These are phyloP conservation scores for Astrothelium macrocarpum DNA, from an alignment of 495 filamentous ascomycete genomes.

Conservation along the genomic window DNA sequence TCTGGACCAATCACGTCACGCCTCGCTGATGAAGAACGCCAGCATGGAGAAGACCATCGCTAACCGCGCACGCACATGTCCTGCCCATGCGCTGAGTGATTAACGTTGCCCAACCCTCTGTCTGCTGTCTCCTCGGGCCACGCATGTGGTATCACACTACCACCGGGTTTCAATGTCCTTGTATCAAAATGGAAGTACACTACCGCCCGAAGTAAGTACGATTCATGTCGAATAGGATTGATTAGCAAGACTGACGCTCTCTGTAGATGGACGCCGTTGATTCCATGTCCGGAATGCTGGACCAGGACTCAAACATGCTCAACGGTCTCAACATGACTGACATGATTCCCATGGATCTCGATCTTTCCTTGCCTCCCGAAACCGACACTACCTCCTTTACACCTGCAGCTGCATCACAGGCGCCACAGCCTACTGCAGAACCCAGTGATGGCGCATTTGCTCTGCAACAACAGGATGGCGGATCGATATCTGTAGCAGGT, in stretches of 20 bases:
- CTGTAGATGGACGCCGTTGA: neutral
- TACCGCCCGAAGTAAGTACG: constrained; percentile 2
- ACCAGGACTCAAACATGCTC: constrained; percentile 8
- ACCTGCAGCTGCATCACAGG: constrained; percentile 13
- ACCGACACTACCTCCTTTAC: constrained; percentile 11
- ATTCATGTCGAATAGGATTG: neutral
- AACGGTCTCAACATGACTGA: constrained; percentile 20
- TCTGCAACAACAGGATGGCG: constrained; percentile 14
- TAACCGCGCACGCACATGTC: neutral
- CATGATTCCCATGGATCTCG: constrained; percentile 27
- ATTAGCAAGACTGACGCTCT: neutral
- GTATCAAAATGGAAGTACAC: constrained; percentile 1
- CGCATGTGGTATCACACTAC: constrained; percentile 4
- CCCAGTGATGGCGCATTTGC: constrained; percentile 4
- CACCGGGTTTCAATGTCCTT: neutral
- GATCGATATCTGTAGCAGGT: constrained; percentile 37
- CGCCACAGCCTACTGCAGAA: constrained; percentile 8
- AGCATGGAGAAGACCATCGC: neutral
- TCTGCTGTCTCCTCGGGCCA: neutral
- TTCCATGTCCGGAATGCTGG: constrained; percentile 11
- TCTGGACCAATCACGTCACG: neutral
- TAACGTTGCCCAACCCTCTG: neutral
- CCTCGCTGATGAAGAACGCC: neutral
- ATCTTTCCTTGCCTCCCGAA: constrained; percentile 17
- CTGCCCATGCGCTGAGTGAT: neutral